A percentile compares a stretch with the other conserved stretches of the same genome.
These are phyloP conservation scores for Favolaschia claudopus DNA, from an alignment of 768 basidiomycete species.

Conservation along the genomic window DNA sequence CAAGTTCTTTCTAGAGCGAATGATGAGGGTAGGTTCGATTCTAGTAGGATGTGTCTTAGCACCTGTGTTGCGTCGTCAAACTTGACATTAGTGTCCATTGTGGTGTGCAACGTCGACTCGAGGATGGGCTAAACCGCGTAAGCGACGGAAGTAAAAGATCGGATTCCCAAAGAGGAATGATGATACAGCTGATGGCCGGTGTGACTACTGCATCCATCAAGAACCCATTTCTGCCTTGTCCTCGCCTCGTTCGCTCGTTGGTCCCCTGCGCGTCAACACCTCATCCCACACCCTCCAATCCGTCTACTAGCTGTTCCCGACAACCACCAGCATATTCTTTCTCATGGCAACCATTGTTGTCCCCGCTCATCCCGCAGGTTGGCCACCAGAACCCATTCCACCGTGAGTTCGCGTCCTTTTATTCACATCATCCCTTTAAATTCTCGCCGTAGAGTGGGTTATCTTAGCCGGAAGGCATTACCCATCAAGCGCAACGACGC, in stretches of 20 bases:
- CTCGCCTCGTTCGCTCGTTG: not conserved
- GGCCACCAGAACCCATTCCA: constrained; percentile 59
- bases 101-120: not conserved
- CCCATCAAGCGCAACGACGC: constrained; percentile 87
- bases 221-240: too few relatives aligned
- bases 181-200: too few relatives aligned
- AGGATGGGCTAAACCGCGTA: too few relatives aligned
- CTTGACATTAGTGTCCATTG: constrained; percentile 56
- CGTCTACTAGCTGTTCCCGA: too few relatives aligned
- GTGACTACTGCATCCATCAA: too few relatives aligned
- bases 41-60: too few relatives aligned
- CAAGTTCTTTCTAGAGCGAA: constrained; percentile 78
- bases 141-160: too few relatives aligned
- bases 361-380: constrained; percentile 40
- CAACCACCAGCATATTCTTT: constrained; percentile 38
- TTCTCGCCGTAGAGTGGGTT: constrained; percentile 52
- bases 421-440: constrained; percentile 14
- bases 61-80: constrained; percentile 87
- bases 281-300: too few relatives aligned
- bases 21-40: not conserved
- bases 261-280: not conserved
- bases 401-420: constrained; percentile 51
- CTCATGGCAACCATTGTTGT: constrained; percentile 41
- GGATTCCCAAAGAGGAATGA: too few relatives aligned
- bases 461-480: constrained; percentile 72